Evolutionary conservation across 1,139 yeast genomes (phyloP).

Genomic region (Suhomyces wounanorum): DNA sequence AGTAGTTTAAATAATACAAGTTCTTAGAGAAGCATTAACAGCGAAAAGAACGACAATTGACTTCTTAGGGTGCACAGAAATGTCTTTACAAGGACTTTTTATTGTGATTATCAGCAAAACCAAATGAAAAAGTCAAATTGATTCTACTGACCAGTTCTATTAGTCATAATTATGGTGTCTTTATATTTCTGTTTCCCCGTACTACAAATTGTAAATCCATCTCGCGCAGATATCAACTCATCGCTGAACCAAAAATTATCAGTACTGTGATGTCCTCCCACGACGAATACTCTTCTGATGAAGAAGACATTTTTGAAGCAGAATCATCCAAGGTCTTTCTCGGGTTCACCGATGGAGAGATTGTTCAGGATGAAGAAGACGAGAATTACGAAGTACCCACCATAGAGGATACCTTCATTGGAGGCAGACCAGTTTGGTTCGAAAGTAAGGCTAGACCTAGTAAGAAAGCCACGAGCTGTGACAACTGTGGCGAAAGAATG

Average conservation of each 20-base stretch:
- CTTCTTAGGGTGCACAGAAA: too few species aligned
- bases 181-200: not conserved
- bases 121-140: too few species aligned
- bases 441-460: conserved; percentile 58
- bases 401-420: conserved; percentile 75
- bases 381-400: conserved; percentile 39
- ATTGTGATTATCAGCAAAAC: too few species aligned
- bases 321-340: conserved; percentile 43
- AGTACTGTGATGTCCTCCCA: conserved; percentile 28
- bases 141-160: too few species aligned
- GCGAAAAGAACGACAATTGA: too few species aligned
- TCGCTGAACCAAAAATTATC: not conserved
- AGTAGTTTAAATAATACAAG: too few species aligned
- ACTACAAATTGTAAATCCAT: not conserved
- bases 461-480: conserved; percentile 56
- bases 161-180: too few species aligned
- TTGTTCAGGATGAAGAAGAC: conserved; percentile 18
- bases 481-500: conserved; percentile 61
- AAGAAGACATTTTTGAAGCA: conserved; percentile 32
- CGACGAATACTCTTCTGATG: conserved; percentile 48
- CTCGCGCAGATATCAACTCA: conserved; percentile 1
- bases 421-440: conserved; percentile 69
- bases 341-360: conserved; percentile 65
- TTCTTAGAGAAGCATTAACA: too few species aligned
- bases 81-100: too few species aligned